Base-by-base conservation (phyloP, 139 green algal genomes). In the Asterochloris erici region DNA sequence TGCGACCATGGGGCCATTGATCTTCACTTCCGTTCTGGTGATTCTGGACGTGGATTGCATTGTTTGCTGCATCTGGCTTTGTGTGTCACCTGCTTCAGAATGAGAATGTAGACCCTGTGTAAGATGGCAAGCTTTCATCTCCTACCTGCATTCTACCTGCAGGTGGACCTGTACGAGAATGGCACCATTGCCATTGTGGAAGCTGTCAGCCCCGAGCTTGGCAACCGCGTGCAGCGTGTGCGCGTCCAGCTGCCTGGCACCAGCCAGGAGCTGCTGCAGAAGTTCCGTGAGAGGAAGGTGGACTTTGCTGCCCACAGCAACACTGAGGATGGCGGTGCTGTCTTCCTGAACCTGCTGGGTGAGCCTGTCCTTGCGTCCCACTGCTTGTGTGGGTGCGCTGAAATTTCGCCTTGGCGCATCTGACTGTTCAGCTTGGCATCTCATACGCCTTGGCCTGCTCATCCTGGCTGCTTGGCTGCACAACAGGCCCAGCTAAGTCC, bases 111-210 rank as follows among this genome's bases (percentile, higher is more conserved):
- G 19, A 6, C 1, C 66, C 17, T 14, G 4, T 23, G 1, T 23
- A 21, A 21, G 17, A 21, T 71, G 9, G 66, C 66, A 71, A 23
- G 10, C 19, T 9, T 38, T 77, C 71, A 21, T 38, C 23, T 54
- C 4, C 38, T 54, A 6, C 38, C 38, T 54, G 38, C 38, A 54
- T 54, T 29, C 19, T 13, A 9, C 28, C 12, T 60, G 73, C 90
- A 97, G 93, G 93, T 98, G 12, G 97, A 99, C 88, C 87, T 99
- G 82, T 99, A 98, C 82, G 97, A 99, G 86, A 99, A 98, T 79
- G 97, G 97, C 84, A 99, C 97, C 74, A 99, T 99, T 79, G 97
- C 97, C 26, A 99, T 99, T 83, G 97, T 99, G 23, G 97, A 99
- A 90, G 96, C 96, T 11, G 96, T 99, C 21, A 97, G 90, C 38